Base-by-base conservation (phyloP, 106 monocot species). In the Xerophyta viscosa region DNA sequence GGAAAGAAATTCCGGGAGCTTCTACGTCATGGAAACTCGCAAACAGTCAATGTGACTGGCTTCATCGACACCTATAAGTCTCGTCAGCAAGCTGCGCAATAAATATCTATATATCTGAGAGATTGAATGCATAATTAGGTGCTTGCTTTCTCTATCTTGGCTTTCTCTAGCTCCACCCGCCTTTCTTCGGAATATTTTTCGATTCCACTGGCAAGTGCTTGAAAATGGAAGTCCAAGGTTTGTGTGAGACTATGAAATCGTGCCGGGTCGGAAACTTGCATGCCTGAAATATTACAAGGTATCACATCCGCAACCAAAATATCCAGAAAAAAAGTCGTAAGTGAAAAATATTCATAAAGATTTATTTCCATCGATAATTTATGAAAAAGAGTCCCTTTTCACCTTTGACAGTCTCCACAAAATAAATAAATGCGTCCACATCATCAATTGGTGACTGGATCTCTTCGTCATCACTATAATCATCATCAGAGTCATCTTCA, bases 381-480 rank as follows among this genome's bases (percentile, higher is more conserved):
- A n/a, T n/a, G n/a, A n/a, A 25, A 4, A 50, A 26, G 21, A 50
- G 20, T 20, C 20, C 4, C 20, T 7, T 24, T 49, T 26, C 62
- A 94, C 93, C 88, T 75, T 88, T 73, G 46, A 94, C 52, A 18
- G 88, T 75, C 45, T 88, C 88, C 24, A 88, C 71, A 64, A 94
- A 88, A 64, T 88, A 81, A 42, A 94, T 68, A 60, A 94, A 94
- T 21, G 88, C 80, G 48, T 88, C 88, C 42, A 94, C 81, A 7
- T 78, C 78, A 68, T 84, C 94, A 56, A 88, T 88, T 17, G 94
- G 94, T 45, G 94, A 88, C 44, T 84, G 72, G 37, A 88, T 37
- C 46, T 83, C 88, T 58, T 93, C 93, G 24, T 88, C 87, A 57
- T 94, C 94, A 52, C 78, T 84, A 20, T 77, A 82, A 57, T 75